phyloP scores from a whole-genome alignment of 805 yeast species.

The Nakazawaea laoshanensis region DNA sequence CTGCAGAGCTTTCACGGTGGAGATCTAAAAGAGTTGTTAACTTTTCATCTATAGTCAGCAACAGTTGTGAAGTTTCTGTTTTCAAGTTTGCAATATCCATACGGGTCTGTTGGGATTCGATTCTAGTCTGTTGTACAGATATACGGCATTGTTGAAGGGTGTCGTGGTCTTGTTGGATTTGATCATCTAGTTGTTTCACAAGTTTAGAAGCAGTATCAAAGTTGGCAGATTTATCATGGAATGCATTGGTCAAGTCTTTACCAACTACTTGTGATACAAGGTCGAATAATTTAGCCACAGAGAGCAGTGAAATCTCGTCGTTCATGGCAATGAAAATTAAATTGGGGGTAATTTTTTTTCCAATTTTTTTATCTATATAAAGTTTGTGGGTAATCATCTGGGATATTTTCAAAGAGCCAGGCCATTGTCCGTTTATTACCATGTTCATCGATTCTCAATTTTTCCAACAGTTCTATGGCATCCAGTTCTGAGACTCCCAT shows the following conservation, averaged over 20 bases:
- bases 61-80: conserved; percentile 2
- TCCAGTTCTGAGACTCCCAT: conserved; percentile 6
- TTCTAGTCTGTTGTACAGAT: conserved; percentile 7
- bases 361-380: too few species aligned
- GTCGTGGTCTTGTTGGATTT: conserved; percentile 2
- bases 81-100: conserved; percentile 6
- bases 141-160: conserved; percentile 7
- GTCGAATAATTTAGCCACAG: neutral
- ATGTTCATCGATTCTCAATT: conserved; percentile 7
- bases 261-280: neutral
- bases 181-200: neutral
- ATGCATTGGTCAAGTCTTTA: neutral
- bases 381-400: conserved; percentile 10
- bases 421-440: conserved; percentile 10
- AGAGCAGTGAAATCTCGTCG: too few species aligned
- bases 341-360: too few species aligned
- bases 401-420: conserved; percentile 11
- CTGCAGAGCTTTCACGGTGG: neutral
- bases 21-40: conserved; percentile 1
- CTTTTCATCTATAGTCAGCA: conserved; percentile 1
- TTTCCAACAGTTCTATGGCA: conserved; percentile 8
- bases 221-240: neutral
- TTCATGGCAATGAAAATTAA: too few species aligned
- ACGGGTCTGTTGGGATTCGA: conserved; percentile 8
- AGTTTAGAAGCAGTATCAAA: neutral